Evolutionary conservation across 2,329 filamentous ascomycete genomes (phyloP), one percentile per base, ranked within the genome.

Genomic region (Colletotrichum somersetense): DNA sequence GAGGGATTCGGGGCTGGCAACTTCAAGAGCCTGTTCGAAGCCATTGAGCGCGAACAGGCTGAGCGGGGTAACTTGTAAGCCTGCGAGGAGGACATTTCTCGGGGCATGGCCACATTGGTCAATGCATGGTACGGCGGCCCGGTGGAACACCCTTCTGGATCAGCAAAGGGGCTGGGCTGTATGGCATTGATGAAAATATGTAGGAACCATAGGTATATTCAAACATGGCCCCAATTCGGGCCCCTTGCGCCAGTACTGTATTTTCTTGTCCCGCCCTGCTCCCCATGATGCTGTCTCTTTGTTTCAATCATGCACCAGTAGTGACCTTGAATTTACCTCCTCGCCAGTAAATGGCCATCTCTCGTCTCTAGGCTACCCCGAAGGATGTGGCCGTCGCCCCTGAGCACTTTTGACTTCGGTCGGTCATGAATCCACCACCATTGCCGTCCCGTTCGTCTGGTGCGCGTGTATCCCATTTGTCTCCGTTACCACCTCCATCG

Each of bases 21-120:
- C 82, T 98, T 98, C 85, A 97, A 95, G 89, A 95, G 92, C 73
- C 79, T 98, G 77, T 98, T 98, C 78, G 95, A 98, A 86, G 95
- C 96, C 3, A 97, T 98, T 80, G 96, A 98, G 87, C 86, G 95
- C 62, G 95, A 98, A 82, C 96, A 98, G 86, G 94, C 91, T 57
- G 86, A 92, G 81, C 87, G 95, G 67, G 95, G 96, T 1, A 98
- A 97, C 79, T 80, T 97, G 82, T 64, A 82, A 52, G 38, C 52
- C 52, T 18, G 26, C 5, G 38, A 10, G 42, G 26, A 44, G 23
- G 30, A 16, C 7, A 3, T 5, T 42, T 26, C n/a, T 16, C 10
- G 42, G 6, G 1, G 14, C 14, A 23, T 46, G 23, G 23, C 7
- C 4, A 10, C 26, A n/a, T 42, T 58, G 7, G 12, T 23, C 38